Evolutionary conservation across 1,284 basidiomycete species (phyloP).

Genomic region (Ganoderma sp.): DNA sequence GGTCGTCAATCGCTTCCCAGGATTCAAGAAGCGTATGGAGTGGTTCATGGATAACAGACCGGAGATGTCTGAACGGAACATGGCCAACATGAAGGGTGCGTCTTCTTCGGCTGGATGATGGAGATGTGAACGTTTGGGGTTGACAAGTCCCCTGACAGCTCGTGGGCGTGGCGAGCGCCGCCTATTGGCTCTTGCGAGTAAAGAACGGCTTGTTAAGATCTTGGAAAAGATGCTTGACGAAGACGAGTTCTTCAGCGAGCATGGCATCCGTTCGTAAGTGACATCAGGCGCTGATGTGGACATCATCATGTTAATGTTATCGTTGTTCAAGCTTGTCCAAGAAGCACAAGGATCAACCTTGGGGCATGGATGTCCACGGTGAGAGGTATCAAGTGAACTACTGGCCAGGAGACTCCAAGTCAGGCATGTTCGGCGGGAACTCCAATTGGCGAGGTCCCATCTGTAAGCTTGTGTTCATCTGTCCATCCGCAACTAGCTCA

Average conservation of each 20-base stretch:
- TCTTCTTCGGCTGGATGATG: not conserved
- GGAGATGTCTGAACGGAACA: slow-evolving; percentile 87
- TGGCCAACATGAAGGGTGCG: slow-evolving; percentile 93
- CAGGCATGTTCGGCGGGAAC: slow-evolving; percentile 99
- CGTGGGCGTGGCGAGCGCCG: slow-evolving; percentile 86
- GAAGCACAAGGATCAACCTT: slow-evolving; percentile 90
- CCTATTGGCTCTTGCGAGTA: slow-evolving; percentile 88
- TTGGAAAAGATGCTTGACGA: slow-evolving; percentile 97
- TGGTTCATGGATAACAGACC: slow-evolving; percentile 97
- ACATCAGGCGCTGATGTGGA: not conserved
- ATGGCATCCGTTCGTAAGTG: slow-evolving; percentile 88
- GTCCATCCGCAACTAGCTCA: not conserved
- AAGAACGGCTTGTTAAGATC: slow-evolving; percentile 88
- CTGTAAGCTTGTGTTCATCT: slow-evolving; percentile 52
- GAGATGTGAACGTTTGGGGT: slow-evolving; percentile 14
- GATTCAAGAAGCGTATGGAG: slow-evolving; percentile 97
- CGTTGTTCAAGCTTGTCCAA: slow-evolving; percentile 66
- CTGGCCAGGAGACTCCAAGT: slow-evolving; percentile 97
- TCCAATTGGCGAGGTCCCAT: slow-evolving; percentile 94
- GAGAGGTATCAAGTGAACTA: slow-evolving; percentile 92
- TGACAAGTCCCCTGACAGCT: slow-evolving; percentile 45
- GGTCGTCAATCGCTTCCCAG: slow-evolving; percentile 89
- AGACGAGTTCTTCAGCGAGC: slow-evolving; percentile 93
- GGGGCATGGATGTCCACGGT: slow-evolving; percentile 93
- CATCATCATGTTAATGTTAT: not conserved